A percentile compares a stretch with the other conserved stretches of the same genome.
These are phyloP conservation scores for Neurospora sp. DNA, from an alignment of 2,329 filamentous ascomycete genomes.

Conservation along the genomic window DNA sequence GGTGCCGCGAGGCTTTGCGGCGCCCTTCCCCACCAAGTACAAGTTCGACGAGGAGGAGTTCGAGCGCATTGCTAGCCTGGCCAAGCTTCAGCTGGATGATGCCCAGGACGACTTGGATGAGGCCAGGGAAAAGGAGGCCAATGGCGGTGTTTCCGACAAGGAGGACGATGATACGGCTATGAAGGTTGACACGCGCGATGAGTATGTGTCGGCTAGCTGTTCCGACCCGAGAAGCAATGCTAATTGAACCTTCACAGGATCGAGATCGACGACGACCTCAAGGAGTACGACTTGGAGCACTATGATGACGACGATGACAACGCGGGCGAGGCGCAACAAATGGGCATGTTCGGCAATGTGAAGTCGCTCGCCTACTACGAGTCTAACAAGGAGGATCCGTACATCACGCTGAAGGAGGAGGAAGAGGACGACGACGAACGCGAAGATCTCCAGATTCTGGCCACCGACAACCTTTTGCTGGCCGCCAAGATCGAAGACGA, in stretches of 20 bases:
- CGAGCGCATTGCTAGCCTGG: conserved; percentile 62
- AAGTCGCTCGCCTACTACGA: conserved; percentile 91
- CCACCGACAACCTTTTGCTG: conserved; percentile 85
- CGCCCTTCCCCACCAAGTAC: conserved; percentile 66
- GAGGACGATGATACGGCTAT: conserved; percentile 26
- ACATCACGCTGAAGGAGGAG: conserved; percentile 74
- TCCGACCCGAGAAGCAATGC: neutral
- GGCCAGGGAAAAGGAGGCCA: conserved; percentile 38
- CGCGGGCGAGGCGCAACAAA: conserved; percentile 50
- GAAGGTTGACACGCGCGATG: conserved; percentile 23
- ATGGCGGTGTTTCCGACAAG: conserved; percentile 17
- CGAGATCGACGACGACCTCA: conserved; percentile 71
- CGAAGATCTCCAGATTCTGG: conserved; percentile 85
- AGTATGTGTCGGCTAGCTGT: conserved; percentile 26
- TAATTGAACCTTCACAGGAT: conserved; percentile 25
- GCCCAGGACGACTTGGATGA: conserved; percentile 77
- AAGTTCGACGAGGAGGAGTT: conserved; percentile 68
- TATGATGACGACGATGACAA: conserved; percentile 77
- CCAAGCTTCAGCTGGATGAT: conserved; percentile 77
- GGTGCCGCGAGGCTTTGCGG: conserved; percentile 68
- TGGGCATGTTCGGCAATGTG: conserved; percentile 92
- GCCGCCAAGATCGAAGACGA: conserved; percentile 95
- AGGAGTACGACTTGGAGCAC: conserved; percentile 91
- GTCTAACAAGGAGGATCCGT: conserved; percentile 89
- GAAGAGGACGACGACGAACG: conserved; percentile 67